Conservation (phyloP, 1,284 basidiomycete species). For the Papiliotrema terrestris region DNA sequence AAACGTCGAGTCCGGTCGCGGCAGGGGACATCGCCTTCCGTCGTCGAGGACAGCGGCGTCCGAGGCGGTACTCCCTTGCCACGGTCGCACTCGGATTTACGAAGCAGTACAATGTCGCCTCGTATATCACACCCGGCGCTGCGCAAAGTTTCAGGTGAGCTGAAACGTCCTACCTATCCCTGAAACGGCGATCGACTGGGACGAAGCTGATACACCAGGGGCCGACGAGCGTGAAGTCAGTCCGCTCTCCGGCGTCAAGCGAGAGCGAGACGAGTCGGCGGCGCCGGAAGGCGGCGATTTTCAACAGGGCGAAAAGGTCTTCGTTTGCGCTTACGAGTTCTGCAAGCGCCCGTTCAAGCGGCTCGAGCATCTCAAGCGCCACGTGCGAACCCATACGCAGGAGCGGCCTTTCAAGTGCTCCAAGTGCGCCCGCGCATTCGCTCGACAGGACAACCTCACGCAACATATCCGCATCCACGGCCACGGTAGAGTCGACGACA, state of each 20-base stretch:
- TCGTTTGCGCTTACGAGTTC: constrained; percentile 71
- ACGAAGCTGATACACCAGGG: constrained; percentile 2
- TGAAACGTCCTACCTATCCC: background rate
- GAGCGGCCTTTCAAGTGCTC: constrained; percentile 75
- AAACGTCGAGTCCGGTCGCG: constrained; percentile 58
- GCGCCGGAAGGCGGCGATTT: background rate
- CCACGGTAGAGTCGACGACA: constrained; percentile 53
- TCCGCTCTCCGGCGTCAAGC: background rate
- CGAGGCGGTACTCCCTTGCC: constrained; percentile 17
- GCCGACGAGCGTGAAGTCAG: background rate
- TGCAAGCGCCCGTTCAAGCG: constrained; percentile 82
- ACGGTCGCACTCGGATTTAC: constrained; percentile 3
- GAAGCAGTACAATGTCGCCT: constrained; percentile 1
- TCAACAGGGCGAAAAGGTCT: constrained; percentile 54
- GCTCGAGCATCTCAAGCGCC: constrained; percentile 80
- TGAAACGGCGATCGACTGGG: background rate
- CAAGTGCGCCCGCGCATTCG: constrained; percentile 72
- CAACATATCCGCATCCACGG: constrained; percentile 77
- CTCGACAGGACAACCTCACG: constrained; percentile 76
- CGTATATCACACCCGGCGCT: background rate
- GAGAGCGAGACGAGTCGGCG: constrained; percentile 3
- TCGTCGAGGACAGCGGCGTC: constrained; percentile 9
- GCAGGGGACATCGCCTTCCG: constrained; percentile 11
- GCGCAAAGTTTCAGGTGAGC: constrained; percentile 7
- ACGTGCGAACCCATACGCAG: constrained; percentile 83